phyloP scores from a whole-genome alignment of 1,139 yeast genomes.

The Hyphopichia buzzinii region DNA sequence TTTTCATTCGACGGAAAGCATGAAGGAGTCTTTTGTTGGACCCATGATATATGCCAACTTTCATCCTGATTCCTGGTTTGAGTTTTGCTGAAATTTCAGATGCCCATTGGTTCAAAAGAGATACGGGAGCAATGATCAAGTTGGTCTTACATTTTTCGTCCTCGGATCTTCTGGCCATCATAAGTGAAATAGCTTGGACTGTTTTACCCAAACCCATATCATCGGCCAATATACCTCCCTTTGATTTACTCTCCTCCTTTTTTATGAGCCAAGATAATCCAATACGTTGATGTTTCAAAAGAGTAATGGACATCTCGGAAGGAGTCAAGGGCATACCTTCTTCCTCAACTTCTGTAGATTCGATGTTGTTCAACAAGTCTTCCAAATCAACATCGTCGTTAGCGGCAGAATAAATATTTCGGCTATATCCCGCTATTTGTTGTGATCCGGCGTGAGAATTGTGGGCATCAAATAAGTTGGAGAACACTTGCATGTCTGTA shows the following conservation, averaged over 20 bases:
- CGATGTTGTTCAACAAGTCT: slow-evolving; percentile 63
- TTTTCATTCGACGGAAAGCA: slow-evolving; percentile 44
- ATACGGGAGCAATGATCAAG: slow-evolving; percentile 82
- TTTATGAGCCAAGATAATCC: slow-evolving; percentile 82
- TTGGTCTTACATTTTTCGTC: slow-evolving; percentile 48
- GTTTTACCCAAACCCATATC: slow-evolving; percentile 97
- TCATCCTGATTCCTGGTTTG: slow-evolving; percentile 44
- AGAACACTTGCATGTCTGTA: not conserved
- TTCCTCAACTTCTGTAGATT: slow-evolving; percentile 47
- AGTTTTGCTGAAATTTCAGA: slow-evolving; percentile 67
- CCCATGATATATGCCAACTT: slow-evolving; percentile 64
- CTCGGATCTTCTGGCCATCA: slow-evolving; percentile 53
- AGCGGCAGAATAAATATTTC: slow-evolving; percentile 20
- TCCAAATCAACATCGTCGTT: slow-evolving; percentile 40
- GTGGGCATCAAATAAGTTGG: not conserved
- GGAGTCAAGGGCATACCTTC: slow-evolving; percentile 63
- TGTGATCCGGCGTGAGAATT: not conserved
- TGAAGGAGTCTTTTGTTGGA: slow-evolving; percentile 34
- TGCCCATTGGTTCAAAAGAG: slow-evolving; percentile 81
- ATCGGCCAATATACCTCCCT: slow-evolving; percentile 86
- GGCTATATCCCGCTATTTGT: slow-evolving; percentile 10
- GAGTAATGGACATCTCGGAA: slow-evolving; percentile 56
- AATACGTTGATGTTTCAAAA: slow-evolving; percentile 80
- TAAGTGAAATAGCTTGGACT: slow-evolving; percentile 72
- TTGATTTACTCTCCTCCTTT: slow-evolving; percentile 55